Conservation (phyloP, 2,329 filamentous ascomycete species). For the Elsinoe arachidis region DNA sequence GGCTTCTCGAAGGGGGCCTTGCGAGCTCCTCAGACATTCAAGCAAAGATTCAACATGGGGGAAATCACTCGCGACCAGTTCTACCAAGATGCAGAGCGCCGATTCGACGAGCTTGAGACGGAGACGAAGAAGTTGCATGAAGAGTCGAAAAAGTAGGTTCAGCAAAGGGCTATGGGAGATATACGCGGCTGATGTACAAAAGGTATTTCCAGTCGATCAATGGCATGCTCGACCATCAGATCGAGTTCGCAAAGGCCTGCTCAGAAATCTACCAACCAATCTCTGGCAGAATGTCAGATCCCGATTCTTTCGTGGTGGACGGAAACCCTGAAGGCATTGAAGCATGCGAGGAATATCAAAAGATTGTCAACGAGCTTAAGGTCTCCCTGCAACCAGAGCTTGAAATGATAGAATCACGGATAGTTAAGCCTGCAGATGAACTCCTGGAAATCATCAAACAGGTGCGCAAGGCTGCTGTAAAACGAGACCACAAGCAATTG, state of each 20-base stretch:
- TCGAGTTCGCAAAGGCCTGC: constrained; percentile 94
- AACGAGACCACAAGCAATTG: constrained; percentile 94
- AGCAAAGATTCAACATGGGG: constrained; percentile 86
- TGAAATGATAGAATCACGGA: constrained; percentile 90
- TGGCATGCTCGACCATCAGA: constrained; percentile 94
- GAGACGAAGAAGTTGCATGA: constrained; percentile 97
- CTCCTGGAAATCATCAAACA: constrained; percentile 90
- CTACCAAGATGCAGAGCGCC: constrained; percentile 87
- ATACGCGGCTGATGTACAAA: not conserved
- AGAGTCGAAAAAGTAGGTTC: constrained; percentile 71
- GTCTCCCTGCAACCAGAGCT: constrained; percentile 82
- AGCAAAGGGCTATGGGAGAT: constrained; percentile 13
- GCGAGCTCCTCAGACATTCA: constrained; percentile 85
- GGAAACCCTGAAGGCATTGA: constrained; percentile 88
- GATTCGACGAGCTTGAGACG: constrained; percentile 86
- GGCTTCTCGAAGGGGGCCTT: constrained; percentile 85
- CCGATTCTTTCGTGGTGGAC: constrained; percentile 68
- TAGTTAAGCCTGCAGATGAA: constrained; percentile 89
- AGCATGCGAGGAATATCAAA: constrained; percentile 94
- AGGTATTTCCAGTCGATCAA: constrained; percentile 94
- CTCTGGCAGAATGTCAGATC: constrained; percentile 89
- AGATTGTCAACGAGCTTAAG: constrained; percentile 80
- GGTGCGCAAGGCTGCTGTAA: constrained; percentile 77
- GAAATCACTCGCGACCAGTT: constrained; percentile 92
- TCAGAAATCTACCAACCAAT: constrained; percentile 97